A percentile compares a stretch with the other conserved stretches of the same genome.
Conservation (phyloP, 345 rosid genomes). For the Pistacia atlantica region DNA sequence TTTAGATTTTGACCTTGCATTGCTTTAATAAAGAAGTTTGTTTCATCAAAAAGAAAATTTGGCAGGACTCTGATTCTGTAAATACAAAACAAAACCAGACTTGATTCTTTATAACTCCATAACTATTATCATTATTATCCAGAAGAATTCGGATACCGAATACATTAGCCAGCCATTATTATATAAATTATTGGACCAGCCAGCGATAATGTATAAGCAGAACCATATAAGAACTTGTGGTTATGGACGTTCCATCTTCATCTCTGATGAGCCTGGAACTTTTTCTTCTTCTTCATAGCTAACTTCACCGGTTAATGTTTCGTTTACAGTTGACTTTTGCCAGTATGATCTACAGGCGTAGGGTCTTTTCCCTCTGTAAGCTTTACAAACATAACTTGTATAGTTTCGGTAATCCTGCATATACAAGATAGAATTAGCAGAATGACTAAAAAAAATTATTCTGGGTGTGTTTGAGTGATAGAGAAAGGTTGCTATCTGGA, state of each 20-base stretch:
- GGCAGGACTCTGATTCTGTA: too few relatives aligned
- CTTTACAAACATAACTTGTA: conserved; percentile 34
- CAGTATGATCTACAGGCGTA: conserved; percentile 23
- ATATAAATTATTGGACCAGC: too few relatives aligned
- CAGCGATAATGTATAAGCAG: too few relatives aligned
- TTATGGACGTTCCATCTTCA: conserved; percentile 12
- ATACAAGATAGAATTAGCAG: not conserved
- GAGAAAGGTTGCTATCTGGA: not conserved
- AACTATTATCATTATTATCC: too few relatives aligned
- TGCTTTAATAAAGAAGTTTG: too few relatives aligned
- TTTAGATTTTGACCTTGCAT: too few relatives aligned
- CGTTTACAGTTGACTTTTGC: not conserved
- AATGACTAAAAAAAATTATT: not conserved
- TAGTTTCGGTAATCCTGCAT: conserved; percentile 36
- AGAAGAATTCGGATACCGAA: too few relatives aligned
- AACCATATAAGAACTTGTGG: not conserved
- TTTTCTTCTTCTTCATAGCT: conserved; percentile 19
- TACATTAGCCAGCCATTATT: too few relatives aligned
- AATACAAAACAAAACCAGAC: too few relatives aligned
- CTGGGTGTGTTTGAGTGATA: not conserved
- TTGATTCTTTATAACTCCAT: too few relatives aligned
- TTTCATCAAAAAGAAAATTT: too few relatives aligned
- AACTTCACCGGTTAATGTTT: conserved; percentile 7
- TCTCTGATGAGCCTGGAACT: not conserved
- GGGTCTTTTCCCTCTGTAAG: conserved; percentile 34